These are phyloP conservation scores for Heterobasidion annosum DNA, from an alignment of 1,284 basidiomycete genomes.

Conservation along the genomic window DNA sequence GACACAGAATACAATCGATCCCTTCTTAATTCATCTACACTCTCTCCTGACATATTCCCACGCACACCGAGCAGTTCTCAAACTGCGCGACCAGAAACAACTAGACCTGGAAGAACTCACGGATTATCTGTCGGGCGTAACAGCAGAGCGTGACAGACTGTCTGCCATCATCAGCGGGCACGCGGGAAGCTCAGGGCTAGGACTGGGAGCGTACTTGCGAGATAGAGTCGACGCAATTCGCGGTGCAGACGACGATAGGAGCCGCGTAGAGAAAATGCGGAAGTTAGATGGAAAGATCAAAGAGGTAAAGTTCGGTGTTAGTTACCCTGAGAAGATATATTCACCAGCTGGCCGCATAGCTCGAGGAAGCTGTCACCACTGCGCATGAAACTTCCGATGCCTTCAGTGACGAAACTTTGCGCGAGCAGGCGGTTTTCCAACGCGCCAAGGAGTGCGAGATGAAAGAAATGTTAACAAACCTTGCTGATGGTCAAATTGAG, in stretches of 20 bases:
- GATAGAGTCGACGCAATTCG: slow-evolving; percentile 88
- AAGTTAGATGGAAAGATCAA: slow-evolving; percentile 92
- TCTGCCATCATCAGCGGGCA: slow-evolving; percentile 78
- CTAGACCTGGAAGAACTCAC: slow-evolving; percentile 97
- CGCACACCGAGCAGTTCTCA: slow-evolving; percentile 86
- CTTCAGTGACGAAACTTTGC: slow-evolving; percentile 89
- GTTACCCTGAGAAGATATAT: not conserved
- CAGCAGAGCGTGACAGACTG: slow-evolving; percentile 86
- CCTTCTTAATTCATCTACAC: slow-evolving; percentile 83
- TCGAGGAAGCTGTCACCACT: slow-evolving; percentile 92
- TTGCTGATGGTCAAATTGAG: slow-evolving; percentile 92
- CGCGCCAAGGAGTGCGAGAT: slow-evolving; percentile 88
- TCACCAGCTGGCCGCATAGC: slow-evolving; percentile 30
- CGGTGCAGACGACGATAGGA: slow-evolving; percentile 90
- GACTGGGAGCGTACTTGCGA: slow-evolving; percentile 87
- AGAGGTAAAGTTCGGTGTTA: slow-evolving; percentile 50
- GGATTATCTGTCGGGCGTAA: slow-evolving; percentile 88
- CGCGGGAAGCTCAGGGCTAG: slow-evolving; percentile 73
- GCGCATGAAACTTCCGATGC: slow-evolving; percentile 94
- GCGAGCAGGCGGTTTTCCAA: slow-evolving; percentile 88
- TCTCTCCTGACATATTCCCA: slow-evolving; percentile 85
- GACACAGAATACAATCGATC: slow-evolving; percentile 83
- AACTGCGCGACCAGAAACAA: slow-evolving; percentile 96
- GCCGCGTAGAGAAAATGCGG: slow-evolving; percentile 86
- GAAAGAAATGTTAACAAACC: slow-evolving; percentile 85